A percentile compares a stretch with the other conserved stretches of the same genome.
These are phyloP conservation scores for Panicum hallii DNA, from an alignment of 202 grass and related monocot species.

Conservation along the genomic window DNA sequence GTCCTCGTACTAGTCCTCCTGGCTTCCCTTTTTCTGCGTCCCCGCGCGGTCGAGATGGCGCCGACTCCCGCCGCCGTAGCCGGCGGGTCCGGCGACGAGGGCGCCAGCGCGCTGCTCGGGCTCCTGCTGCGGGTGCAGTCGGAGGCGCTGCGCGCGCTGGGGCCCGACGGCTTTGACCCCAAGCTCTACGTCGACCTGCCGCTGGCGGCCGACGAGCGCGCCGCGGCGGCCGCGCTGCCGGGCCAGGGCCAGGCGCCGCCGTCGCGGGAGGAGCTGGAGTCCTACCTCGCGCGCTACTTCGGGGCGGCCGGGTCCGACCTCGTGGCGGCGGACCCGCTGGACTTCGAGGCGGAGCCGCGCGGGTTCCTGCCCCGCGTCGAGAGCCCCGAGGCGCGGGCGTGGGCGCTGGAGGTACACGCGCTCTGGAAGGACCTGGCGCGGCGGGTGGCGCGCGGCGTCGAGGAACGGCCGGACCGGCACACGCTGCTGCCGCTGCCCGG, in stretches of 20 bases:
- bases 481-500: slow-evolving; percentile 78
- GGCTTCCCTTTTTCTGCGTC: neutral
- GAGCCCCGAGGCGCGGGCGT: slow-evolving; percentile 62
- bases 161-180: slow-evolving; percentile 68
- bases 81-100: neutral
- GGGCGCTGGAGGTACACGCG: slow-evolving; percentile 90
- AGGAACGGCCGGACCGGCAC: slow-evolving; percentile 56
- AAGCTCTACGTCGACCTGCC: slow-evolving; percentile 93
- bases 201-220: slow-evolving; percentile 49
- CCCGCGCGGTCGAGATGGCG: neutral
- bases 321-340: slow-evolving; percentile 48
- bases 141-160: slow-evolving; percentile 59
- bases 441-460: slow-evolving; percentile 53
- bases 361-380: slow-evolving; percentile 77
- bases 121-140: slow-evolving; percentile 83
- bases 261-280: slow-evolving; percentile 41
- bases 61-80: neutral
- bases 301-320: slow-evolving; percentile 69
- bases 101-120: slow-evolving; percentile 43
- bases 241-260: slow-evolving; percentile 18
- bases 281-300: slow-evolving; percentile 60
- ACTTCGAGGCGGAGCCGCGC: slow-evolving; percentile 61
- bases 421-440: slow-evolving; percentile 73
- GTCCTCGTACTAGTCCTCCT: neutral
- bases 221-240: slow-evolving; percentile 51